Base-by-base conservation (phyloP, 352 stramenopile genomes). In the Blastocystis sp. region DNA sequence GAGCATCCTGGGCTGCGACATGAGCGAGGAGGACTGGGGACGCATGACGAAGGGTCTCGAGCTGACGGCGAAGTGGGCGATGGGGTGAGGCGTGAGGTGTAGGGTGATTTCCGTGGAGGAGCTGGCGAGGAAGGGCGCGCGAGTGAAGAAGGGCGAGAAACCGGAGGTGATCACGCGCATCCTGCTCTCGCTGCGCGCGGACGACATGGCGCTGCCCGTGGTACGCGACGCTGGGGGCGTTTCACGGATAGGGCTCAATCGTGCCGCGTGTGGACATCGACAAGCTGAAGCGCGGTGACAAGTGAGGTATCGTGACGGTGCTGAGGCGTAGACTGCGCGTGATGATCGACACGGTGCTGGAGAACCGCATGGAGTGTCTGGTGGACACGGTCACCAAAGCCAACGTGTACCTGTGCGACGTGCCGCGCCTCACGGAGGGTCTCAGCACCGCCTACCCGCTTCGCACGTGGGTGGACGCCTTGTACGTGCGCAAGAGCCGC, bases 191-290 rank as follows among this genome's bases (percentile, higher is more conserved):
- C 10, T 41, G 41, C 55, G 60, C 26, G 12, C 67, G 29, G 51
- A 3, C 12, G 74, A 85, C 37, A 29, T 85, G 51, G 74, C 45
- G 12, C 33, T 85, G 2, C 74, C 74, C 4, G 74, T 37, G 37
- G 74, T 85, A 51, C 6, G 24, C 24, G n/a, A 29, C 51, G 13
- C 24, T 24, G 35, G 6, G 19, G 19, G 35, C 10, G 12, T 29
- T 4, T 85, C 21, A 50, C n/a, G 24, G 19, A 37, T 85, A 85
- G 74, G 74, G 74, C 16, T 10, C 67, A 31, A 51, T 62, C 26
- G 51, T 50, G 37, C 41, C 51, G 66, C 66, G 66, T 21, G 29
- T n/a, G 33, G n/a, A 55, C 6, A 16, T 55, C 6, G 16, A 16
- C 45, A 55, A 55, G 45, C 45, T 55, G 45, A 16, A 55, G 45